phyloP scores from a whole-genome alignment of 2,329 filamentous ascomycete genomes.

The Verticillium isaacii region DNA sequence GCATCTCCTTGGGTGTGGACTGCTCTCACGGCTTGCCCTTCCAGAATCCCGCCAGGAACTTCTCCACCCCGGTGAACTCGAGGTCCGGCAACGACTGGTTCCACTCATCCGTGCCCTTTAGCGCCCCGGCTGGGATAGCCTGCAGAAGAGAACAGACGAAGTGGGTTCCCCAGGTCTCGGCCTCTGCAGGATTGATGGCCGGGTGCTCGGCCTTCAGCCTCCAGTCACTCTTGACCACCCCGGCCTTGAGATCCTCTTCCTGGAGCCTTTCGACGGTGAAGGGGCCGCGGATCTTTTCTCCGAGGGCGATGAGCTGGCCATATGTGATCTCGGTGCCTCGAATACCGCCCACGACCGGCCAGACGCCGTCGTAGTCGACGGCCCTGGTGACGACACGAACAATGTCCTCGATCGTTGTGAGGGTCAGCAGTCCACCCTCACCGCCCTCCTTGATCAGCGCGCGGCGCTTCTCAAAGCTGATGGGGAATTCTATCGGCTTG shows the following conservation, averaged over 20 bases:
- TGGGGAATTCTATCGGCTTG: constrained; percentile 26
- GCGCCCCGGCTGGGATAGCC: constrained; percentile 26
- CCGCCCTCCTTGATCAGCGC: constrained; percentile 36
- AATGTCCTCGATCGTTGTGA: constrained; percentile 39
- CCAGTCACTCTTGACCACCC: constrained; percentile 36
- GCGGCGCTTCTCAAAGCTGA: constrained; percentile 35
- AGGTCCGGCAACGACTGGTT: constrained; percentile 40
- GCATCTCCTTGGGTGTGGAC: no score
- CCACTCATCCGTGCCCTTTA: constrained; percentile 36
- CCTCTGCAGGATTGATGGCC: constrained; percentile 13
- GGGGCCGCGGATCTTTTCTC: constrained; percentile 27
- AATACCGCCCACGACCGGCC: constrained; percentile 38
- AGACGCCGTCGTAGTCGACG: constrained; percentile 36
- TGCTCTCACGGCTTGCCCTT: constrained; percentile 22
- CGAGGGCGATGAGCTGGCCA: constrained; percentile 31
- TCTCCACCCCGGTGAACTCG: constrained; percentile 32
- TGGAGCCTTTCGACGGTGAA: constrained; percentile 37
- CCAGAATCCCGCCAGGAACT: constrained; percentile 36
- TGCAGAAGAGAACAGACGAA: constrained; percentile 26
- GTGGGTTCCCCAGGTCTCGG: constrained; percentile 3
- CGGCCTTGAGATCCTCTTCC: constrained; percentile 40
- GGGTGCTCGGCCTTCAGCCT: constrained; percentile 22
- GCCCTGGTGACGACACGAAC: constrained; percentile 32
- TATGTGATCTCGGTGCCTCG: constrained; percentile 28
- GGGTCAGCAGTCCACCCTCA: constrained; percentile 34